Evolutionary conservation across 371 early-diverging fungal genomes (phyloP), one percentile per base, ranked within the genome.

Genomic region (Apophysomyces sp.): DNA sequence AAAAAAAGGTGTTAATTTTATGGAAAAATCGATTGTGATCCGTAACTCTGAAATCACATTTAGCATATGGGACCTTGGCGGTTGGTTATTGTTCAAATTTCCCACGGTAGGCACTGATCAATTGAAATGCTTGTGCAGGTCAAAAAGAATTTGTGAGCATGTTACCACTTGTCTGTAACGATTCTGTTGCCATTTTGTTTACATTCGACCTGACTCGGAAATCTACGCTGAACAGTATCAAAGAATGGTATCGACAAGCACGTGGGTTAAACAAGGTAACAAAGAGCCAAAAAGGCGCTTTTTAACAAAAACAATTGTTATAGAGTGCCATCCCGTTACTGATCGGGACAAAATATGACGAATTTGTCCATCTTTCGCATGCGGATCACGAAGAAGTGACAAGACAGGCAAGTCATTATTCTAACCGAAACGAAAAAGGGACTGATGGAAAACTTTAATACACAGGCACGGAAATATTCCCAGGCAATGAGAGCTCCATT

Each of bases 11-110:
- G 98, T 99, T 30, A 98, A 98, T 72, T 99, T 98, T 71, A 95
- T 98, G 94, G 98, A 98, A 68, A 98, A 98, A 76, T 96, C 98
- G 0, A 91, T 99, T 16, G 74, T 84, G 18, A 87, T 98, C 58
- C 84, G 93, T 58, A 90, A 92, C 69, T 94, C 94, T 1, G 94
- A 92, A 62, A 93, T 98, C 55, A 99, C 98, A 27, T 97, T 99
- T 72, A 95, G 95, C 69, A 95, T 99, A 68, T 99, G 99, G 99
- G 99, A 99, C 76, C 86, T 99, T 55, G 99, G 99, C 63, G 99
- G 98, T 86, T 11, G 34, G 34, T 34, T 34, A n/a, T 34, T 8
- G 34, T 34, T 1, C 13, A 34, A 34, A 34, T 34, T 34, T 34
- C 34, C 13, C 34, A 34, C 34, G 34, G 13, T 34, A 34, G 34